A percentile compares a stretch with the other conserved stretches of the same genome.
phyloP scores from a whole-genome alignment of 2,329 filamentous ascomycete genomes.

The Paracoccidioides lutzii region DNA sequence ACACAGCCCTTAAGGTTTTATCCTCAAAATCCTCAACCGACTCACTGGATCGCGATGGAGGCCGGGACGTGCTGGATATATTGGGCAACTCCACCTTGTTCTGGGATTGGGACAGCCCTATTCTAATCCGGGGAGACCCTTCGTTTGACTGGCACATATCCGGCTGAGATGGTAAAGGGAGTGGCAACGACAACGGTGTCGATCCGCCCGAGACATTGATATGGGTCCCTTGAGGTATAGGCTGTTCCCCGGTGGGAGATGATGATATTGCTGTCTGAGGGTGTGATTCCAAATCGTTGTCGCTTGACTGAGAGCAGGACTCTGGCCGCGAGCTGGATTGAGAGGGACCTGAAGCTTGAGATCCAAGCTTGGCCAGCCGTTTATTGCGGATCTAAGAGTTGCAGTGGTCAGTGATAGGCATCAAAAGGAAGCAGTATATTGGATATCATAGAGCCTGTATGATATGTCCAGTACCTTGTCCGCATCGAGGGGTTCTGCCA shows the following conservation, averaged over 20 bases:
- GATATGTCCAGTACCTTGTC: conserved; percentile 29
- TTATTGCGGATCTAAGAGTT: conserved; percentile 50
- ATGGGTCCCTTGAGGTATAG: conserved; percentile 17
- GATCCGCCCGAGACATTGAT: conserved; percentile 18
- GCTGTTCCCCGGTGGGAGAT: conserved; percentile 9
- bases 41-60: conserved; percentile 29
- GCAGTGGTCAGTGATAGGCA: neutral
- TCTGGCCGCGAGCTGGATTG: conserved; percentile 15
- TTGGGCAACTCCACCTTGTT: conserved; percentile 13
- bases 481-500: conserved; percentile 24
- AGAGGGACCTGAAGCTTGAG: conserved; percentile 17
- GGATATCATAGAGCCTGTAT: neutral
- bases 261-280: conserved; percentile 3
- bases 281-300: neutral
- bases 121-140: neutral
- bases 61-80: conserved; percentile 11
- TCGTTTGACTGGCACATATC: conserved; percentile 24
- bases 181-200: conserved; percentile 7
- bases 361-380: conserved; percentile 51
- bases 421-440: neutral
- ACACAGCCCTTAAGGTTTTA: conserved; percentile 43
- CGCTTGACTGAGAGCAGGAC: conserved; percentile 6
- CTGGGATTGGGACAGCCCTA: conserved; percentile 2
- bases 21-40: conserved; percentile 49
- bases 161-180: conserved; percentile 17